Conservation (phyloP, 176 grass and related monocot species). For the Thinopyrum elongatum region DNA sequence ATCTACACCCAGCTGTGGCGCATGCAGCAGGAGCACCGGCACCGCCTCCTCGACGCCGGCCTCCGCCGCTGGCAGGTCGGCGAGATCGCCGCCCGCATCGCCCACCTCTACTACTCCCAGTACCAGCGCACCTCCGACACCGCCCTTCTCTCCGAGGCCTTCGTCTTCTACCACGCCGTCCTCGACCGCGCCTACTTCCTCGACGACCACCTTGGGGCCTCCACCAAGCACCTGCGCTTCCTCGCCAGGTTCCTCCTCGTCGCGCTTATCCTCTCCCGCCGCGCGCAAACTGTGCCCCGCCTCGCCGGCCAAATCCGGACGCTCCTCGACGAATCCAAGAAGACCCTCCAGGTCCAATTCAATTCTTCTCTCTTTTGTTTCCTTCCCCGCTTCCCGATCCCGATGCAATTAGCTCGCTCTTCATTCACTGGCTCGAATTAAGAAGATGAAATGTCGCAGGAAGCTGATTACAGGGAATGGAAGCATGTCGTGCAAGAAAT, state of each 20-base stretch:
- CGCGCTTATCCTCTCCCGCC: conserved; percentile 70
- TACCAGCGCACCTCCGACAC: conserved; percentile 85
- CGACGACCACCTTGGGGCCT: conserved; percentile 47
- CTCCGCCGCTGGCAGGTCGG: conserved; percentile 88
- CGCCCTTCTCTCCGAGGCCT: conserved; percentile 78
- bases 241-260: conserved; percentile 87
- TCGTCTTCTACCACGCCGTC: conserved; percentile 96
- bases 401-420: background rate
- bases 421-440: background rate
- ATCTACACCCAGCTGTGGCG: conserved; percentile 91
- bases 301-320: conserved; percentile 48
- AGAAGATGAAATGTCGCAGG: conserved; percentile 36
- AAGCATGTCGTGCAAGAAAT: conserved; percentile 80
- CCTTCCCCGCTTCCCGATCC: background rate
- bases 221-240: conserved; percentile 86
- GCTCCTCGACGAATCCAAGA: conserved; percentile 71
- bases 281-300: conserved; percentile 46
- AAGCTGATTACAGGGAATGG: conserved; percentile 86
- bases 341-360: conserved; percentile 60
- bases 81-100: conserved; percentile 92
- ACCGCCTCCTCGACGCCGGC: conserved; percentile 75
- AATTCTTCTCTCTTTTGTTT: background rate
- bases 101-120: conserved; percentile 91
- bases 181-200: conserved; percentile 81
- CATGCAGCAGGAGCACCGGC: conserved; percentile 87